Evolutionary conservation across 176 grass and related monocot genomes (phyloP).

Genomic region (Cymbopogon citratus): DNA sequence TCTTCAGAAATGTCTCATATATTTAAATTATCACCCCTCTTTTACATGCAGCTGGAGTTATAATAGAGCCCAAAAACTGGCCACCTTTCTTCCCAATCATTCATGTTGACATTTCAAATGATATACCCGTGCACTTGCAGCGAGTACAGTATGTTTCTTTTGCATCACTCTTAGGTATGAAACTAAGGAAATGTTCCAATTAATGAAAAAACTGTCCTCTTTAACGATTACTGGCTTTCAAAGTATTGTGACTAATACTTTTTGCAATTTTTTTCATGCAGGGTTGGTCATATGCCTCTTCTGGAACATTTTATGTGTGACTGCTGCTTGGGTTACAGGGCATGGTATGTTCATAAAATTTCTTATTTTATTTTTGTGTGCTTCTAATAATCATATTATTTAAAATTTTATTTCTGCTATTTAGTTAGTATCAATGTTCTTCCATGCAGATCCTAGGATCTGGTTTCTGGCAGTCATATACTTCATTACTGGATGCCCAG

Average conservation of each 20-base stretch:
- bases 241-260: not conserved
- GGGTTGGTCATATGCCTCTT: constrained; percentile 58
- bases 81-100: constrained; percentile 69
- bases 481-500: constrained; percentile 67
- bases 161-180: constrained; percentile 63
- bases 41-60: constrained; percentile 43
- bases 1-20: not conserved
- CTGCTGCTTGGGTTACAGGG: constrained; percentile 41
- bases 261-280: constrained; percentile 13
- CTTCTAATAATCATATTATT: not conserved
- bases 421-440: not conserved
- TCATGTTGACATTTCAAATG: constrained; percentile 64
- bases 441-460: constrained; percentile 49
- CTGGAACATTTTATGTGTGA: constrained; percentile 65
- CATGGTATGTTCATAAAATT: constrained; percentile 17
- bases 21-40: not conserved
- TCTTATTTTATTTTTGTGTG: not conserved
- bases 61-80: constrained; percentile 59
- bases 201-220: not conserved
- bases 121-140: constrained; percentile 67
- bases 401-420: not conserved
- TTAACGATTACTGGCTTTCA: not conserved
- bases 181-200: not conserved
- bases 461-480: constrained; percentile 89
- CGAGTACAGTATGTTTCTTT: constrained; percentile 62